Base-by-base conservation (phyloP, 2,329 filamentous ascomycete genomes). In the Proliferodiscus dingleyae region DNA sequence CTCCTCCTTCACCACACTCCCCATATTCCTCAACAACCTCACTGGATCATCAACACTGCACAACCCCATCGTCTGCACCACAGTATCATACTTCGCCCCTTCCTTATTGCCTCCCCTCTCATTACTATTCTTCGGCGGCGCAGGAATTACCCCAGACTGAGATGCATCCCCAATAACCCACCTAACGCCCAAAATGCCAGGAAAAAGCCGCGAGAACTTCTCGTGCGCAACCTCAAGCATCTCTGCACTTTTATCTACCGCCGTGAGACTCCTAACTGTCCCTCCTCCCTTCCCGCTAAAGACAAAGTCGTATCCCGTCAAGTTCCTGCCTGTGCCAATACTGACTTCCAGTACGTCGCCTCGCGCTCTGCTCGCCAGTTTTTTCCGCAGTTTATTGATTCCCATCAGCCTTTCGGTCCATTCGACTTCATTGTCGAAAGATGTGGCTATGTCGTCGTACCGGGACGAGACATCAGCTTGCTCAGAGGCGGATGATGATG, bases 61-160 rank as follows among this genome's bases (percentile, higher is more conserved):
- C 21, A 84, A 70, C 4, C 79, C 80, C 64, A 84, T 83, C 0
- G 78, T 81, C 58, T 83, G 79, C 23, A 83, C 60, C 29, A 83
- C 66, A 2, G 78, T 82, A 64, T 84, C 80, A 65, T 83, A 84
- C 45, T 61, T 61, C 21, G 40, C 40, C 1, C 40, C 45, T 3
- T 49, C 44, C 29, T 55, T 37, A 24, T 50, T 57, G 7, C 55
- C 54, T 42, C 52, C 52, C 10, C 43, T 52, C 41, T 59, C 57
- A 43, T 55, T 50, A 3, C 52, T 42, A 40, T 49, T 57, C 13
- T 21, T 52, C 2, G 59, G 57, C 5, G 57, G 52, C 18, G 50
- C 49, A 30, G 62, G 60, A 39, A 60, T 60, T 7, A 34, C 44
- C 3, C 47, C 54, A 2, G 34, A 36, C 18, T 44, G 52, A 9